Evolutionary conservation across 148 eudicot species (phyloP).

Genomic region (Linanthus parryae): DNA sequence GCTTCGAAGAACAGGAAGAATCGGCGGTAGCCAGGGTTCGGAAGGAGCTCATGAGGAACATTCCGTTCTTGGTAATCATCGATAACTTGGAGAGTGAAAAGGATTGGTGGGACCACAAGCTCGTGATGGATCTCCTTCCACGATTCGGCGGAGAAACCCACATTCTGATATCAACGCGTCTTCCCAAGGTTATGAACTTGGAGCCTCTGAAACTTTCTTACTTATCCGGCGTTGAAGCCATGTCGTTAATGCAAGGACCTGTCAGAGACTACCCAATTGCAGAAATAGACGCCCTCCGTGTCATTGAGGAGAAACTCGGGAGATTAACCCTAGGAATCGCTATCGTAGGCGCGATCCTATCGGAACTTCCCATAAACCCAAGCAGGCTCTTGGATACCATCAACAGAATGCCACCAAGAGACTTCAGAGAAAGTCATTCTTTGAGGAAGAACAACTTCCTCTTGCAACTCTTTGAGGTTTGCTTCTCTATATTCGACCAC

Average conservation of each 20-base stretch:
- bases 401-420: slow-evolving; percentile 76
- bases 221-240: slow-evolving; percentile 91
- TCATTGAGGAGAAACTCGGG: slow-evolving; percentile 92
- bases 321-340: slow-evolving; percentile 82
- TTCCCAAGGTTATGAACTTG: slow-evolving; percentile 71
- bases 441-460: slow-evolving; percentile 64
- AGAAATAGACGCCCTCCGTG: slow-evolving; percentile 77
- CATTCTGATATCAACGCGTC: slow-evolving; percentile 78
- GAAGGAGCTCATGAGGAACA: slow-evolving; percentile 84
- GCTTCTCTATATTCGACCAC: slow-evolving; percentile 95
- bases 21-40: slow-evolving; percentile 75
- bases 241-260: slow-evolving; percentile 79
- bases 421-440: slow-evolving; percentile 52
- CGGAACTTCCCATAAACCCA: slow-evolving; percentile 91
- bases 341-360: slow-evolving; percentile 78
- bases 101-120: slow-evolving; percentile 98
- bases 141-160: slow-evolving; percentile 96
- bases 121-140: slow-evolving; percentile 90
- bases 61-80: slow-evolving; percentile 78
- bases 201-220: slow-evolving; percentile 87
- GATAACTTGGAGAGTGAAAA: slow-evolving; percentile 92
- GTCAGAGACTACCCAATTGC: slow-evolving; percentile 47
- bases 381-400: slow-evolving; percentile 83
- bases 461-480: slow-evolving; percentile 87
- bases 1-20: slow-evolving; percentile 95